Evolutionary conservation across 306 rosid genomes (phyloP), one percentile per base, ranked within the genome.

Genomic region (Fagus crenata): DNA sequence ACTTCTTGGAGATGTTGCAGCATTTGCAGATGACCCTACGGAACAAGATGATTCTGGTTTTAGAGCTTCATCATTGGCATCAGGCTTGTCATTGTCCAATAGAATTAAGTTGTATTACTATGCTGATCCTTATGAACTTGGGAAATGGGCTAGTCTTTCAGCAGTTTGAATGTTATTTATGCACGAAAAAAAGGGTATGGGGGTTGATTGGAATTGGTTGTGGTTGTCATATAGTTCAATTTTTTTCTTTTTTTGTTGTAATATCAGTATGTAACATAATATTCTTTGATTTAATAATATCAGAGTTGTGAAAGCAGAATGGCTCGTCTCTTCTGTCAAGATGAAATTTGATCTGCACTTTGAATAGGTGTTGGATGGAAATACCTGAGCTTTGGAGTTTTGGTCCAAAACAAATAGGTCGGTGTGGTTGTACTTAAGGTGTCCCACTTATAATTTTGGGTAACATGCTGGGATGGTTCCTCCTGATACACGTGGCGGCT

Each of bases 91-190:
- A 18, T 80, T 96, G 85, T 77, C 91, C 78, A 96, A 91, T 78
- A 89, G 91, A 86, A 76, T 93, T 42, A 93, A 91, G 81, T 61
- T 88, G 82, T 91, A 86, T 79, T 90, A 93, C 85, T 87, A 81
- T 87, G 97, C 89, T 3, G 97, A 93, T 82, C 96, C 98, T 4
- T 91, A 90, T 49, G 98, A 93, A 49, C 91, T 91, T 69, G 98
- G 98, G 68, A 91, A 91, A 86, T 93, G 99, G 99, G 99, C 98
- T 53, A 89, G 92, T 83, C 96, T 96, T 72, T 82, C 90, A 2
- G 98, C 97, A 49, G 80, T 96, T 81, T 96, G 87, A 85, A 64
- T 67, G 39, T 33, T 41, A 42, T 43, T 32, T 18, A 28, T 18
- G 1, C 33, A 18, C 73, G 67, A 59, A 54, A 53, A 79, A 41